These are phyloP conservation scores for Pisolithus orientalis DNA, from an alignment of 768 basidiomycete species.

Conservation along the genomic window DNA sequence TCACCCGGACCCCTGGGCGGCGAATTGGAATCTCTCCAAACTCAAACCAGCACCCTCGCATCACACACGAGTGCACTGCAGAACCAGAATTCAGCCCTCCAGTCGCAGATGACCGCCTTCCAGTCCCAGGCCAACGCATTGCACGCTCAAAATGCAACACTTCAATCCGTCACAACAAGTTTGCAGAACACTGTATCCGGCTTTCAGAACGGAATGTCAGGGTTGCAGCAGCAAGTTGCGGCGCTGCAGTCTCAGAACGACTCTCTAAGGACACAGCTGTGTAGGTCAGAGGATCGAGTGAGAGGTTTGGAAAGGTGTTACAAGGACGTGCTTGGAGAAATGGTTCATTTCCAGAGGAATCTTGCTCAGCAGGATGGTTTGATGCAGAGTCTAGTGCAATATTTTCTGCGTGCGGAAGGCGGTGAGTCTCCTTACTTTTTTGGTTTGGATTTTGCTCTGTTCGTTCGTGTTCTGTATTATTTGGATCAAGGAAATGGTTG, in stretches of 20 bases:
- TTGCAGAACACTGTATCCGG: conserved; percentile 17
- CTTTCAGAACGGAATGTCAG: conserved; percentile 14
- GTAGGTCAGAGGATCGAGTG: conserved; percentile 44
- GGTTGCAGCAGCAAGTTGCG: conserved; percentile 23
- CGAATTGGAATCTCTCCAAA: conserved; percentile 23
- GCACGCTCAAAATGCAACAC: conserved; percentile 28
- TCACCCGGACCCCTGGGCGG: conserved; percentile 20
- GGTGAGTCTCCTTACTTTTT: conserved; percentile 29
- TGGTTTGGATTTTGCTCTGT: conserved; percentile 26
- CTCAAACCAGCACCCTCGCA: conserved; percentile 21
- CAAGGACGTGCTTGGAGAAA: conserved; percentile 61
- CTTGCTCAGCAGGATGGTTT: conserved; percentile 81
- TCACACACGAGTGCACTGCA: conserved; percentile 27
- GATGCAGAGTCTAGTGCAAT: conserved; percentile 76
- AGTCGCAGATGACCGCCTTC: conserved; percentile 23
- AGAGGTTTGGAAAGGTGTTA: conserved; percentile 57
- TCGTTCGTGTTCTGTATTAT: conserved; percentile 8
- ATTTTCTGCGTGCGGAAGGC: conserved; percentile 69
- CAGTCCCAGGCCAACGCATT: conserved; percentile 26
- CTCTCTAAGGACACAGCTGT: conserved; percentile 24
- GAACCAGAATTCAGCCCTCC: conserved; percentile 20
- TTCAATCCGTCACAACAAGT: conserved; percentile 26
- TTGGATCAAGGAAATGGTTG: too few relatives aligned
- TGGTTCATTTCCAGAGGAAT: conserved; percentile 65
- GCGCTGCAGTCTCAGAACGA: conserved; percentile 26